Evolutionary conservation across 164 flowering plant genomes (phyloP).

Genomic region (Kalanchoe fedtschenkoi): DNA sequence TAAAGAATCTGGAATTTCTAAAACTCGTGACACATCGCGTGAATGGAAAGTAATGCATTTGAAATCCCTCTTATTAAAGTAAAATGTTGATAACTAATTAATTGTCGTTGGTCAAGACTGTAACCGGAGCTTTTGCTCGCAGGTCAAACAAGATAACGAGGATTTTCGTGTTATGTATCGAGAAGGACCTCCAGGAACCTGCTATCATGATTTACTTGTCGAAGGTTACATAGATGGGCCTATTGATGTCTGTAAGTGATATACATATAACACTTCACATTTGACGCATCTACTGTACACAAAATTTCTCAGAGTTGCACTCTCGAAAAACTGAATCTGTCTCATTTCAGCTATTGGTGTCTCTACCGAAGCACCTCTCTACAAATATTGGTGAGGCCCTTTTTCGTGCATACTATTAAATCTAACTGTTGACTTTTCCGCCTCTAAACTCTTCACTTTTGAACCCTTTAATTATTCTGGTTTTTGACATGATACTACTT

Average conservation of each 20-base stretch:
- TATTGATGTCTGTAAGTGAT: constrained; percentile 70
- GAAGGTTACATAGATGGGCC: constrained; percentile 92
- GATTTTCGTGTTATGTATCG: constrained; percentile 88
- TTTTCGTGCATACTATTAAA: background rate
- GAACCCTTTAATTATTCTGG: background rate
- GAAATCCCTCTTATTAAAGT: background rate
- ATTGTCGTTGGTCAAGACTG: background rate
- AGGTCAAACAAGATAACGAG: constrained; percentile 80
- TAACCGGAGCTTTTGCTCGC: constrained; percentile 10
- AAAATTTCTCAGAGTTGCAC: background rate
- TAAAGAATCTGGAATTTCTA: constrained; percentile 15
- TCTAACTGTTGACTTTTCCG: constrained; percentile 10
- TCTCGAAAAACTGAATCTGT: background rate
- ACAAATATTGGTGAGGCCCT: constrained; percentile 49
- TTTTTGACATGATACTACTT: background rate
- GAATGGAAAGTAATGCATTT: constrained; percentile 73
- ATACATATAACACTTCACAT: background rate
- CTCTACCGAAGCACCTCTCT: constrained; percentile 67
- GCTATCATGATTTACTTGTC: constrained; percentile 67
- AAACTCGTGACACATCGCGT: constrained; percentile 20
- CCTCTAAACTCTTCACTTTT: background rate
- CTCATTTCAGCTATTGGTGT: constrained; percentile 60
- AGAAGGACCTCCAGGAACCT: constrained; percentile 77
- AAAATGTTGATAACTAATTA: background rate
- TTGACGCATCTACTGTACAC: constrained; percentile 5